Evolutionary conservation across 495 filamentous ascomycete species (phyloP), one percentile per base, ranked within the genome.

Genomic region (Corynascus novoguineensis): DNA sequence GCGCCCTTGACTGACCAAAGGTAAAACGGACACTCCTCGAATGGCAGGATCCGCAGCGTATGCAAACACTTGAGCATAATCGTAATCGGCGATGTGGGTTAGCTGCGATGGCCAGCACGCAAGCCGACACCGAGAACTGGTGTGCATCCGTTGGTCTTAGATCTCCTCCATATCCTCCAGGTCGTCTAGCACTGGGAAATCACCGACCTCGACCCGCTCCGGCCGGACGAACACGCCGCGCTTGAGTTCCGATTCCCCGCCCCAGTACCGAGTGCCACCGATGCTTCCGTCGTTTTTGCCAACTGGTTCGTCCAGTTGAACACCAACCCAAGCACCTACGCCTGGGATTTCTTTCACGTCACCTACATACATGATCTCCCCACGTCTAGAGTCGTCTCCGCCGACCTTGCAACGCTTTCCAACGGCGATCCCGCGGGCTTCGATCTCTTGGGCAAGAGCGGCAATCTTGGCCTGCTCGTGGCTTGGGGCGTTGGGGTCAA

Each of bases 261-360:
- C 79, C 74, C 95, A 97, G 72, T 93, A 95, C 46, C 84, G 76
- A 56, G 81, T 83, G 27, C 86, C 87, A n/a, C 78, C 79, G 40
- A 95, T 79, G 62, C 85, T 88, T 17, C 91, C 91, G 68, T 97
- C 89, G 62, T 97, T 97, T 75, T 88, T 93, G 29, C 91, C 91
- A 32, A 83, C 83, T 5, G 90, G 90, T 70, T 96, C 90, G 67
- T 96, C 90, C 42, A 95, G 77, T 63, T 84, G 81, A 46, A 97
- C 77, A 40, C 92, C 92, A 37, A 93, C 78, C 92, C 93, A 97
- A 17, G 88, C 78, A 5, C 88, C 87, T 34, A 73, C 48, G 27
- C 81, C 83, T 0, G 90, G 90, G 48, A 97, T 91, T 59, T 89
- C 85, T 32, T 85, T 79, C 17, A 97, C 87, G 15, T 85, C 80